Conservation (phyloP, 495 filamentous ascomycete species). For the Aspergillus funiculosus region DNA sequence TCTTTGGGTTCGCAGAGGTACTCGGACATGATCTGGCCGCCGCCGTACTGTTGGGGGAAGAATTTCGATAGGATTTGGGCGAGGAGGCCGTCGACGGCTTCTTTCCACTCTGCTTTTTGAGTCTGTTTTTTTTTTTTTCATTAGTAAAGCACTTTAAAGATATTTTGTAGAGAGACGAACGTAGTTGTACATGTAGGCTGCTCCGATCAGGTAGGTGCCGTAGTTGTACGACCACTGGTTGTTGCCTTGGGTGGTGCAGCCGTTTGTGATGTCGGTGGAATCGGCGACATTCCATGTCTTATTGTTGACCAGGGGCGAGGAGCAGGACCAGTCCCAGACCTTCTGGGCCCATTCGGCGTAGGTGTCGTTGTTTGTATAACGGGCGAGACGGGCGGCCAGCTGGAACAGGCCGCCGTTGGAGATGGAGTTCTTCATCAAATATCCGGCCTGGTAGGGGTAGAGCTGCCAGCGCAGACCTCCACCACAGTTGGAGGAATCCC, state of each 20-base stretch:
- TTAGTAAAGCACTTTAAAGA: no score
- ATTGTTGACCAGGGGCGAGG: constrained; percentile 47
- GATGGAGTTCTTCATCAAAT: constrained; percentile 64
- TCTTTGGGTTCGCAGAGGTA: constrained; percentile 62
- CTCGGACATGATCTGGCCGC: constrained; percentile 56
- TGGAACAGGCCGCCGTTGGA: constrained; percentile 67
- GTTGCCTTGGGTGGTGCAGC: constrained; percentile 50
- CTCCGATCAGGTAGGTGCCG: constrained; percentile 62
- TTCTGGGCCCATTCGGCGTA: constrained; percentile 64
- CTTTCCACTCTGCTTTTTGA: constrained; percentile 48
- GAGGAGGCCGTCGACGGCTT: constrained; percentile 52
- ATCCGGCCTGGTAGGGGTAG: constrained; percentile 46
- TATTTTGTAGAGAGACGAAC: constrained; percentile 35
- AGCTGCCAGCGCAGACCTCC: constrained; percentile 56
- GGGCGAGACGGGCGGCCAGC: constrained; percentile 59
- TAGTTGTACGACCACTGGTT: constrained; percentile 66
- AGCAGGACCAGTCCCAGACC: constrained; percentile 58
- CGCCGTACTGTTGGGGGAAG: constrained; percentile 46
- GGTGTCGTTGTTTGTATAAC: constrained; percentile 57
- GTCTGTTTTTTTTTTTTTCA: no score
- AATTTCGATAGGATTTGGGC: constrained; percentile 51
- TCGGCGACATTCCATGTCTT: constrained; percentile 58
- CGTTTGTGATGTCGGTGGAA: constrained; percentile 39
- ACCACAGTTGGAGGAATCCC: constrained; percentile 44
- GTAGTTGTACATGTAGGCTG: constrained; percentile 66